These are phyloP conservation scores for Vigna unguiculata DNA, from an alignment of 306 rosid genomes.

Conservation along the genomic window DNA sequence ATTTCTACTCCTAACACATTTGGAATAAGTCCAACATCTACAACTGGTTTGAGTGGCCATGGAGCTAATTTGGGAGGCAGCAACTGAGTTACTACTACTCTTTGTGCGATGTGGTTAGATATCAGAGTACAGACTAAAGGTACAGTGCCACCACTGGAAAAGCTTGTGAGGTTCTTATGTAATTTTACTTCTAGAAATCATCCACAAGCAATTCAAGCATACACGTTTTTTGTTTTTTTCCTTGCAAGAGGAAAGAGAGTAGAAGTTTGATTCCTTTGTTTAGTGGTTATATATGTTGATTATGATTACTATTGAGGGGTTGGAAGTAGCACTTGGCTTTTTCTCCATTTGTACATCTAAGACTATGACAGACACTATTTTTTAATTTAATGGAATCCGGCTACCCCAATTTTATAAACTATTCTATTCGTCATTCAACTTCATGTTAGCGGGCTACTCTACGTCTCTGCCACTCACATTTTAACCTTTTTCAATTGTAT, in stretches of 20 bases:
- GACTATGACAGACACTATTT: constrained; percentile 53
- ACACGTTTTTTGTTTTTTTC: constrained; percentile 35
- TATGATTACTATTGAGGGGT: constrained; percentile 35
- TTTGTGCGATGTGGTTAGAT: constrained; percentile 48
- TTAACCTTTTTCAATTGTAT: not conserved
- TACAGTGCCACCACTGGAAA: constrained; percentile 7
- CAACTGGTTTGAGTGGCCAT: constrained; percentile 38
- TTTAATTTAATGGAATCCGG: constrained; percentile 48
- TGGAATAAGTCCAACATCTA: constrained; percentile 70
- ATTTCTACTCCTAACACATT: constrained; percentile 45
- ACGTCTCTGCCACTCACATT: not conserved
- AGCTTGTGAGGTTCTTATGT: constrained; percentile 34
- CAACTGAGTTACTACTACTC: constrained; percentile 14
- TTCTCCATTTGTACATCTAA: constrained; percentile 58
- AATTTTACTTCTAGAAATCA: constrained; percentile 45
- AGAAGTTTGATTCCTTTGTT: constrained; percentile 59
- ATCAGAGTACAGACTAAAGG: constrained; percentile 38
- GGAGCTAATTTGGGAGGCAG: constrained; percentile 43
- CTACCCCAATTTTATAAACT: constrained; percentile 31
- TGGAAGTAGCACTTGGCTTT: constrained; percentile 46
- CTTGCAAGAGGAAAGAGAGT: constrained; percentile 32
- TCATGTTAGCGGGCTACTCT: constrained; percentile 40
- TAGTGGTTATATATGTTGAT: constrained; percentile 47
- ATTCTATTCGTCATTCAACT: constrained; percentile 13
- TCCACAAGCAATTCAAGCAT: constrained; percentile 42